Evolutionary conservation across 345 rosid species (phyloP).

Genomic region (Eucalyptus marginata): DNA sequence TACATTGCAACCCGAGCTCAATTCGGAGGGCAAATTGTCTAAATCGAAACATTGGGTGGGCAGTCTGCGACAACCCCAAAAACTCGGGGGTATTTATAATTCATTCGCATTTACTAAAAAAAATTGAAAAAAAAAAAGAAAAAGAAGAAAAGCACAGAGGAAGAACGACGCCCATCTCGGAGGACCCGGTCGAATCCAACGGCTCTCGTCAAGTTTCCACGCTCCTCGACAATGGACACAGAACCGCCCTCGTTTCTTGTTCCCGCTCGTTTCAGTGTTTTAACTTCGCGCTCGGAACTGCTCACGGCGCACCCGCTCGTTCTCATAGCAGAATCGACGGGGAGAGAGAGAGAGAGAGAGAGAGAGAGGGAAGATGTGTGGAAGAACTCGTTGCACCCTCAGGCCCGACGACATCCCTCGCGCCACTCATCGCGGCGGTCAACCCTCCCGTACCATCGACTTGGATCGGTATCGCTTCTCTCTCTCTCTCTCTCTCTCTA

Average conservation of each 20-base stretch:
- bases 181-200: background rate
- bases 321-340: background rate
- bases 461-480: slow-evolving; percentile 35
- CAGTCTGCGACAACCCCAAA: background rate
- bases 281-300: background rate
- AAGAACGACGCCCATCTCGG: background rate
- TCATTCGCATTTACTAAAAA: background rate
- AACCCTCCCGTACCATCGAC: slow-evolving; percentile 26
- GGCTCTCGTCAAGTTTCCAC: background rate
- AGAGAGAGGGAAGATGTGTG: slow-evolving; percentile 35
- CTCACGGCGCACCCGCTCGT: background rate
- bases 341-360: too few relatives aligned
- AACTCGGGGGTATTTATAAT: background rate
- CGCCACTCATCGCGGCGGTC: slow-evolving; percentile 45
- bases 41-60: background rate
- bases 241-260: background rate
- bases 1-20: background rate
- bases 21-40: background rate
- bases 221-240: background rate
- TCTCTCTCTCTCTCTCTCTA: background rate
- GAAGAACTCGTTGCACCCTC: slow-evolving; percentile 74
- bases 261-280: background rate
- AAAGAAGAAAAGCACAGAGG: background rate
- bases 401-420: slow-evolving; percentile 55
- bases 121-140: background rate